phyloP scores from a whole-genome alignment of 2,329 filamentous ascomycete genomes.

The Geoglossum cookeanum region DNA sequence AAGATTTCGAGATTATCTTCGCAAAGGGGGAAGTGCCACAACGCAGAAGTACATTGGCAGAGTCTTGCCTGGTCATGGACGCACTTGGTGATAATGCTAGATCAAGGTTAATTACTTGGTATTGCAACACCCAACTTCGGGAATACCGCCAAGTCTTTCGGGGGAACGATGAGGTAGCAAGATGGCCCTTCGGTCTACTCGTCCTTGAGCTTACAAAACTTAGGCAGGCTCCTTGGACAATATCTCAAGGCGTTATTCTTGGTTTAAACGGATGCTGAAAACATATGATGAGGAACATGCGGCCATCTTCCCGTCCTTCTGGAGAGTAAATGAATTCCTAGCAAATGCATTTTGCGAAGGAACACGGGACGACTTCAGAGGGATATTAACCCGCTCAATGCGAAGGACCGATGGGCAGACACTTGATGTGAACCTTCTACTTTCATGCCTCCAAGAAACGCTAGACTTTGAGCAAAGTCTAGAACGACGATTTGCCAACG shows the following conservation, averaged over 20 bases:
- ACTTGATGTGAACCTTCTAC: slow-evolving; percentile 72
- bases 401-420: slow-evolving; percentile 56
- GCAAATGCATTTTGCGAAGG: slow-evolving; percentile 89
- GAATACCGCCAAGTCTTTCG: slow-evolving; percentile 94
- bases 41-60: slow-evolving; percentile 51
- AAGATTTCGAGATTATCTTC: slow-evolving; percentile 94
- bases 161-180: slow-evolving; percentile 60
- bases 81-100: slow-evolving; percentile 77
- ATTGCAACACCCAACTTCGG: slow-evolving; percentile 88
- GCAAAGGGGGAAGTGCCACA: slow-evolving; percentile 64
- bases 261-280: slow-evolving; percentile 92
- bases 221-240: slow-evolving; percentile 82
- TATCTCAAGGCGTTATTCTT: slow-evolving; percentile 82
- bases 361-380: slow-evolving; percentile 87
- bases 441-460: slow-evolving; percentile 84
- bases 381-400: slow-evolving; percentile 76
- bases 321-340: slow-evolving; percentile 79
- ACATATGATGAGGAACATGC: slow-evolving; percentile 89
- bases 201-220: slow-evolving; percentile 6
- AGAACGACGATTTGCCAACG: slow-evolving; percentile 61
- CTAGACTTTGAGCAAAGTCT: slow-evolving; percentile 90
- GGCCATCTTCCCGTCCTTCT: slow-evolving; percentile 65
- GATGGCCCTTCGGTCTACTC: neutral
- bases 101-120: slow-evolving; percentile 76
- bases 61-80: slow-evolving; percentile 88